Percentiles rank a stretch among this genome's conserved stretches.
Evolutionary conservation across 2,329 filamentous ascomycete genomes (phyloP).

Genomic region (Pseudopyricularia cyperi): DNA sequence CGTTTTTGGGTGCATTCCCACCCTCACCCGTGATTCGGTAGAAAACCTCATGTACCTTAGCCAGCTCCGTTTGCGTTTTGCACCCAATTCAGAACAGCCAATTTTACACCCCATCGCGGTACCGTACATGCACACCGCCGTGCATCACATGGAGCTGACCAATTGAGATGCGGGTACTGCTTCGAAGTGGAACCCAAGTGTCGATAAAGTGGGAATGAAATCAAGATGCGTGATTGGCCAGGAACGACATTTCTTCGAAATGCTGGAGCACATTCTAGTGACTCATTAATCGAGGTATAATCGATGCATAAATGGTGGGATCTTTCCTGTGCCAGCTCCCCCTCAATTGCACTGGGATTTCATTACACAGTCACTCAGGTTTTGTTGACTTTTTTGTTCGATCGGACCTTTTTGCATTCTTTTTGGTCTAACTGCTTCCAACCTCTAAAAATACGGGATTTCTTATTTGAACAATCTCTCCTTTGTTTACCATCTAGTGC

Average conservation of each 20-base stretch:
- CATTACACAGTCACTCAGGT: too few species aligned
- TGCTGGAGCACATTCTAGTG: background rate
- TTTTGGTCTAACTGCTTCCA: too few species aligned
- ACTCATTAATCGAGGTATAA: too few species aligned
- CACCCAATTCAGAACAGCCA: background rate
- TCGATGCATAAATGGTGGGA: too few species aligned
- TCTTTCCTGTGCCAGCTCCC: too few species aligned
- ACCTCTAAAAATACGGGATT: too few species aligned
- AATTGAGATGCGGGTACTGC: background rate
- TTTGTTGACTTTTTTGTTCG: too few species aligned
- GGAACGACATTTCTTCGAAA: background rate
- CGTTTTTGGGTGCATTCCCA: background rate
- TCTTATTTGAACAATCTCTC: too few species aligned
- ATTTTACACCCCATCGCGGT: background rate
- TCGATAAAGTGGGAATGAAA: background rate
- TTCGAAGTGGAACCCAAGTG: background rate
- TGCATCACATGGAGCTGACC: background rate
- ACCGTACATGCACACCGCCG: background rate
- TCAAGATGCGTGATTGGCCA: background rate
- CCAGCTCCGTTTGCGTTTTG: background rate
- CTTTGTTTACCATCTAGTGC: too few species aligned
- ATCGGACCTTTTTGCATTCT: too few species aligned
- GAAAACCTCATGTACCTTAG: slow-evolving; percentile 6
- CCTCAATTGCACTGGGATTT: too few species aligned
- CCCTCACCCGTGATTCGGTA: slow-evolving; percentile 5